phyloP scores from a whole-genome alignment of 768 basidiomycete genomes.

The Guyanaporus albipodus region DNA sequence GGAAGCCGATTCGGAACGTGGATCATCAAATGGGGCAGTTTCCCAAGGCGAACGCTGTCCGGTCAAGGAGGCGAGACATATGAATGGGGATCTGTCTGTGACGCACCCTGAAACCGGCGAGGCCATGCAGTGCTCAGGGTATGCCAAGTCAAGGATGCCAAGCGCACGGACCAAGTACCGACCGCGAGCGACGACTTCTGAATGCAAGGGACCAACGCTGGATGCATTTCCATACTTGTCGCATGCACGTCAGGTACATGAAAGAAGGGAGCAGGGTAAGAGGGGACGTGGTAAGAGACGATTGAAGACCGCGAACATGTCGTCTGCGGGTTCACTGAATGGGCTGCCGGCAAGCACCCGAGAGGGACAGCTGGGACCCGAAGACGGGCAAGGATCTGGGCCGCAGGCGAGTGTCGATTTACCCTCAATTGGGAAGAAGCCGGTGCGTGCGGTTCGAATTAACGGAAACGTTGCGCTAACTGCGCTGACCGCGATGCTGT shows the following conservation, averaged over 20 bases:
- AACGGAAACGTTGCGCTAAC: conserved; percentile 19
- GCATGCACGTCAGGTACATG: conserved; percentile 9
- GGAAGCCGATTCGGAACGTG: conserved; percentile 5
- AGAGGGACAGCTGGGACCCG: no score
- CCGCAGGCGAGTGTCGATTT: conserved; percentile 19
- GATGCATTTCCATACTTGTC: conserved; percentile 20
- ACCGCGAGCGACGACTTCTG: conserved; percentile 14
- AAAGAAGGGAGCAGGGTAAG: conserved; percentile 6
- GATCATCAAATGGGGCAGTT: conserved; percentile 17
- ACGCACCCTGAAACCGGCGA: conserved; percentile 5
- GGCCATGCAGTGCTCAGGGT: background rate
- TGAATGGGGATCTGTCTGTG: conserved; percentile 7
- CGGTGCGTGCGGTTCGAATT: conserved; percentile 30
- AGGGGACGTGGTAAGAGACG: conserved; percentile 8
- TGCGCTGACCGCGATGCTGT: conserved; percentile 24
- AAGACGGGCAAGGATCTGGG: conserved; percentile 16
- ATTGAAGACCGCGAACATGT: conserved; percentile 1
- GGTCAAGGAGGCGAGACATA: conserved; percentile 3
- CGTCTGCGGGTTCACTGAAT: background rate
- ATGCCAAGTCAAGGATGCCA: conserved; percentile 16
- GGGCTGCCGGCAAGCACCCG: conserved; percentile 4
- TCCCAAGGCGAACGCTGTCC: conserved; percentile 3
- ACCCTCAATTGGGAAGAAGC: conserved; percentile 28
- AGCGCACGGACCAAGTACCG: conserved; percentile 30
- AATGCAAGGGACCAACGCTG: conserved; percentile 16